Evolutionary conservation across 106 monocot species (phyloP).

Genomic region (Dendrobium officinale): DNA sequence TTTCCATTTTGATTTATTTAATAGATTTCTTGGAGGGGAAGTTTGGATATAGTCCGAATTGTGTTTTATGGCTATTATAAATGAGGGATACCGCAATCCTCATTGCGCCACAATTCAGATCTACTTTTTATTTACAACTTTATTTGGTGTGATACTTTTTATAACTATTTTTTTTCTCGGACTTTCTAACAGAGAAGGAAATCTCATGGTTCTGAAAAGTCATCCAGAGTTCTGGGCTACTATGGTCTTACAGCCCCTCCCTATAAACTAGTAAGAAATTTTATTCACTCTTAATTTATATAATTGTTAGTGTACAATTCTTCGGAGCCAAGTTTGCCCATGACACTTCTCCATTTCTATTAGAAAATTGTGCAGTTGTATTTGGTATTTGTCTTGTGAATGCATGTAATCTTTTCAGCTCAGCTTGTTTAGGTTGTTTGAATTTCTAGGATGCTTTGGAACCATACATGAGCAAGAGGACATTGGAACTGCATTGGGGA

Average conservation of each 20-base stretch:
- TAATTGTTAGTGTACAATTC: not conserved
- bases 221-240: conserved; percentile 40
- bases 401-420: not conserved
- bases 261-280: conserved; percentile 72
- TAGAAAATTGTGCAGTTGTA: not conserved
- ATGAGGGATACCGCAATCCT: not conserved
- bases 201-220: not conserved
- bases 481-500: conserved; percentile 88
- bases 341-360: not conserved
- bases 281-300: not conserved
- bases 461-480: conserved; percentile 88
- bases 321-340: not conserved
- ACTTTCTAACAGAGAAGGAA: not conserved
- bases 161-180: conserved; percentile 19
- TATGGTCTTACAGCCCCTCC: conserved; percentile 90
- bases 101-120: not conserved
- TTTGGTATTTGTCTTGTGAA: not conserved
- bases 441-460: conserved; percentile 74
- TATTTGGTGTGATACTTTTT: not conserved
- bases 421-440: not conserved
- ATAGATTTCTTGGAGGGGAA: not conserved
- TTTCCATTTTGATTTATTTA: too few relatives aligned
- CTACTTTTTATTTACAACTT: not conserved
- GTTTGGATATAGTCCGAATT: not conserved
- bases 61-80: not conserved